Conservation (phyloP, 495 filamentous ascomycete species). For the Penicillium coprophilum region DNA sequence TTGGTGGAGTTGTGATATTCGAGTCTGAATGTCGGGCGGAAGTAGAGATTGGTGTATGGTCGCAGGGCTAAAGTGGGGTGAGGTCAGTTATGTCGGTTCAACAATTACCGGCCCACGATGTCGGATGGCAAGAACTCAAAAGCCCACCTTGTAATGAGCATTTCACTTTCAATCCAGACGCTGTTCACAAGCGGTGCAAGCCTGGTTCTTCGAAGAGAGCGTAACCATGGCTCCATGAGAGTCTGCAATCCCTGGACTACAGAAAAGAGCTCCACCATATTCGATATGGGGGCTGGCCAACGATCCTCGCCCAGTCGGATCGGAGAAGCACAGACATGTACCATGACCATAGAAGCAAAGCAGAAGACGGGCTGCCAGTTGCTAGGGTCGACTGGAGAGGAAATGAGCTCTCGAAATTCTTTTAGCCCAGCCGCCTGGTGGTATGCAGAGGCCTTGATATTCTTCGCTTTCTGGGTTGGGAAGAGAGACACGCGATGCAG, state of each 20-base stretch:
- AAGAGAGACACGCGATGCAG: slow-evolving; percentile 34
- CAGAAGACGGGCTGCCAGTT: slow-evolving; percentile 44
- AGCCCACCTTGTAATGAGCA: slow-evolving; percentile 18
- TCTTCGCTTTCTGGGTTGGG: slow-evolving; percentile 13
- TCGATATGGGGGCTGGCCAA: slow-evolving; percentile 24
- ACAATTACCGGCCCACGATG: background rate
- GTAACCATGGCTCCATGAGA: slow-evolving; percentile 25
- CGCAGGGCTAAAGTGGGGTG: slow-evolving; percentile 4
- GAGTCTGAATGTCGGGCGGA: slow-evolving; percentile 20
- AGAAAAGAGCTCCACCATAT: slow-evolving; percentile 23
- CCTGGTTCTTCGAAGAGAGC: slow-evolving; percentile 16
- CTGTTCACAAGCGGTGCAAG: slow-evolving; percentile 23
- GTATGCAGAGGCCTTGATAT: slow-evolving; percentile 33
- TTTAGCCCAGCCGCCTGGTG: slow-evolving; percentile 24
- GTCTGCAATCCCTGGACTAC: slow-evolving; percentile 22
- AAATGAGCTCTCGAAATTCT: slow-evolving; percentile 26
- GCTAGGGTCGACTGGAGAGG: slow-evolving; percentile 27
- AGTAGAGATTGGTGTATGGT: slow-evolving; percentile 20
- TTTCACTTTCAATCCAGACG: slow-evolving; percentile 21
- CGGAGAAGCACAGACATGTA: slow-evolving; percentile 36
- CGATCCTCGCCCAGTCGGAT: slow-evolving; percentile 22
- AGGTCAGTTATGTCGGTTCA: background rate
- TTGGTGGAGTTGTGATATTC: slow-evolving; percentile 14
- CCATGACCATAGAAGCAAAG: slow-evolving; percentile 39
- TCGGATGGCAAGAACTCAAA: background rate